Conservation (phyloP, 805 yeast genomes). For the Candida taoyuanica region DNA sequence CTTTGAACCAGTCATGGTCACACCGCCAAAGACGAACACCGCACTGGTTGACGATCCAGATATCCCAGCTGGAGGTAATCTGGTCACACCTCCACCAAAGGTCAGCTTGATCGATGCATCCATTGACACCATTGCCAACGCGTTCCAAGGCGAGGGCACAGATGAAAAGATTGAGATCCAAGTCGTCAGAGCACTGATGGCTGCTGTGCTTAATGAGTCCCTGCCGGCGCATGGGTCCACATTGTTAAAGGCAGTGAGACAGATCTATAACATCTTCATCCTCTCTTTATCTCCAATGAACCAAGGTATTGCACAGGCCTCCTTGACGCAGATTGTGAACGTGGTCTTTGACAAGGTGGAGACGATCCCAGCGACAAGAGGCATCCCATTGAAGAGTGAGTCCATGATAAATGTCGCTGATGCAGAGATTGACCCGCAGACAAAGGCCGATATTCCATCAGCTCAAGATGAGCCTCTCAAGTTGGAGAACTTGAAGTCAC, state of each 20-base stretch:
- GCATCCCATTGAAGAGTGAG: slow-evolving; percentile 13
- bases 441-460: slow-evolving; percentile 4
- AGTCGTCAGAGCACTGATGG: slow-evolving; percentile 85
- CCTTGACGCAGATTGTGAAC: slow-evolving; percentile 83
- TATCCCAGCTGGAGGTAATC: slow-evolving; percentile 19
- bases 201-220: slow-evolving; percentile 76
- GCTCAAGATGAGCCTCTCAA: slow-evolving; percentile 42
- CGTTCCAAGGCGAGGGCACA: slow-evolving; percentile 90
- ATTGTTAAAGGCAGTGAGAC: slow-evolving; percentile 84
- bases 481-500: slow-evolving; percentile 52
- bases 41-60: slow-evolving; percentile 19
- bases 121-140: slow-evolving; percentile 74
- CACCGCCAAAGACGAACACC: slow-evolving; percentile 36
- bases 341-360: slow-evolving; percentile 76
- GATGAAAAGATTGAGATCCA: slow-evolving; percentile 87
- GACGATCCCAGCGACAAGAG: slow-evolving; percentile 27
- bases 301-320: slow-evolving; percentile 94
- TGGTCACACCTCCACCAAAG: slow-evolving; percentile 50
- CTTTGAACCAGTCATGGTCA: slow-evolving; percentile 54
- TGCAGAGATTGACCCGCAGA: slow-evolving; percentile 6
- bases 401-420: slow-evolving; percentile 30
- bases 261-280: slow-evolving; percentile 87
- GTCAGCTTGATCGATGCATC: slow-evolving; percentile 72
- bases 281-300: slow-evolving; percentile 75
- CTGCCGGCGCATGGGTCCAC: slow-evolving; percentile 89